A percentile compares a stretch with the other conserved stretches of the same genome.
These are phyloP conservation scores for Corylus avellana DNA, from an alignment of 306 rosid species.

Conservation along the genomic window DNA sequence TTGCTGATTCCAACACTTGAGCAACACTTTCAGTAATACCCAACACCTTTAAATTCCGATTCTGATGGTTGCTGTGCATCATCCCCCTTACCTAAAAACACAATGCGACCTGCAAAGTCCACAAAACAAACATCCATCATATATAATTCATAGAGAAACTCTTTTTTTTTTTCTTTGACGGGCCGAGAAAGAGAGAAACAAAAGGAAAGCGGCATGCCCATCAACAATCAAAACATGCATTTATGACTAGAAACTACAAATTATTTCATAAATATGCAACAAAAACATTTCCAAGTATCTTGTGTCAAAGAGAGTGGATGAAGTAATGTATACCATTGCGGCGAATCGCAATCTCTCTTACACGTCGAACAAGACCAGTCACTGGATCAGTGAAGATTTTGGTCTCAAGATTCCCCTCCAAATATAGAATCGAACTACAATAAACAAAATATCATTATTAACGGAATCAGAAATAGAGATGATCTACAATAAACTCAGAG, in stretches of 20 bases:
- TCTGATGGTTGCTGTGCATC: constrained; percentile 40
- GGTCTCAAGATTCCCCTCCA: constrained; percentile 89
- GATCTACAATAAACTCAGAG: background rate
- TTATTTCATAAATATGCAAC: background rate
- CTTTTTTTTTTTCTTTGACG: background rate
- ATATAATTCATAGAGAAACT: constrained; percentile 7
- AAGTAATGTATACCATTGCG: constrained; percentile 49
- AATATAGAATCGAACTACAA: constrained; percentile 67
- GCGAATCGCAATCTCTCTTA: constrained; percentile 81
- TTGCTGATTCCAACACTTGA: background rate
- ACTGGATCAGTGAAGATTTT: constrained; percentile 65
- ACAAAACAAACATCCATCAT: constrained; percentile 11
- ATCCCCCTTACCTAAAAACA: constrained; percentile 60
- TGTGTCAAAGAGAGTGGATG: background rate
- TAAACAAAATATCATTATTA: constrained; percentile 1
- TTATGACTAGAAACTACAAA: background rate
- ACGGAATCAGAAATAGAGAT: background rate
- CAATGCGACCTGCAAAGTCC: constrained; percentile 65
- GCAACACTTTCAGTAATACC: constrained; percentile 52
- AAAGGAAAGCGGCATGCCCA: background rate
- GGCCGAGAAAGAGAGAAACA: background rate
- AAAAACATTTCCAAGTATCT: background rate
- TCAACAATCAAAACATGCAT: background rate
- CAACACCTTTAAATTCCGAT: constrained; percentile 47
- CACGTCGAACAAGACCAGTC: constrained; percentile 74